Conservation (phyloP, 2,329 filamentous ascomycete species). For the Penicillium sp. region DNA sequence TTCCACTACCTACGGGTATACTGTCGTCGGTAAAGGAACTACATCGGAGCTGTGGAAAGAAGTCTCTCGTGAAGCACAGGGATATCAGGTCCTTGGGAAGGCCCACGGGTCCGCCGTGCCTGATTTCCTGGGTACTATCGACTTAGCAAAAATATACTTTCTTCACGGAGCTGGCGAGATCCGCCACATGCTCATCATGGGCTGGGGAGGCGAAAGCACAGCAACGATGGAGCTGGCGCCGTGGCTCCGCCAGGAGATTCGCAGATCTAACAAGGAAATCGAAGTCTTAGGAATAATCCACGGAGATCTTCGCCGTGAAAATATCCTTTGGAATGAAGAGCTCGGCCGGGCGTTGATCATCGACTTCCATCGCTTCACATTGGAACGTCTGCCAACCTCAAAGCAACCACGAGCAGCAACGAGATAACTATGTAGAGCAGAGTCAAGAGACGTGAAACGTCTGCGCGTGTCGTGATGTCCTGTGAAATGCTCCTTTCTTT, state of each 20-base stretch:
- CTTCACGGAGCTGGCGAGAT: neutral
- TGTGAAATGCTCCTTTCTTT: constrained; percentile 1
- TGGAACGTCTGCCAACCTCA: too few species aligned
- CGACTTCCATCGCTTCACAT: neutral
- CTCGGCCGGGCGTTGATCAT: neutral
- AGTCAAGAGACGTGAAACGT: too few species aligned
- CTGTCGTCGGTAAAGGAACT: constrained; percentile 28
- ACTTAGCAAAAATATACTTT: neutral
- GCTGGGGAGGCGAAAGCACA: neutral
- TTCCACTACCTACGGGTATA: constrained; percentile 21
- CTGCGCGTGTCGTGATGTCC: too few species aligned
- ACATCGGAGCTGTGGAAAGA: constrained; percentile 10
- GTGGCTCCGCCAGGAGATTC: neutral
- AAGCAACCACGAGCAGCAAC: too few species aligned
- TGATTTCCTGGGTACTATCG: neutral
- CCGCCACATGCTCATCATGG: neutral
- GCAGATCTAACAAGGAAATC: neutral
- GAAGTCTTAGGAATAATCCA: neutral
- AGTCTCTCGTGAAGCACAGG: neutral
- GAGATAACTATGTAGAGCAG: too few species aligned
- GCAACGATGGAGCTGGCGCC: neutral
- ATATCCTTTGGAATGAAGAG: neutral
- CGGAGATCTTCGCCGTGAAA: neutral
- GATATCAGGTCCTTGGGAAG: neutral
- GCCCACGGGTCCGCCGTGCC: neutral